Evolutionary conservation across 495 filamentous ascomycete species (phyloP).

Genomic region (Neohortaea acidophila): DNA sequence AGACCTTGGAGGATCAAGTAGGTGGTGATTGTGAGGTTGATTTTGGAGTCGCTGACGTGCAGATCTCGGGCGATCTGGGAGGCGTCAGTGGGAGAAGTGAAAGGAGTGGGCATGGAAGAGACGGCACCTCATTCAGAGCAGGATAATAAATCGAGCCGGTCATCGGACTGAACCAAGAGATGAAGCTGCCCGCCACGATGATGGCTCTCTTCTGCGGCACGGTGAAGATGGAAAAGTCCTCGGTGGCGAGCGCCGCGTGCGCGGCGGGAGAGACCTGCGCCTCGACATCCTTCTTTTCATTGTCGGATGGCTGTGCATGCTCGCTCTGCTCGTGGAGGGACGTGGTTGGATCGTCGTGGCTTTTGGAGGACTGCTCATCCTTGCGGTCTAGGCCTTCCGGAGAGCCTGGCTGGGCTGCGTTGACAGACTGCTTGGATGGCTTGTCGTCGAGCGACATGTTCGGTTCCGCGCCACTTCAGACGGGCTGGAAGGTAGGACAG

Average conservation of each 20-base stretch:
- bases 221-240: constrained; percentile 15
- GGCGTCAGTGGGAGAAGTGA: neutral
- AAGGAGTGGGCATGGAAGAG: neutral
- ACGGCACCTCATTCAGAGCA: constrained; percentile 7
- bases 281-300: neutral
- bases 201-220: constrained; percentile 11
- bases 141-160: constrained; percentile 16
- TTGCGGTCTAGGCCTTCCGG: too few species aligned
- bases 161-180: constrained; percentile 6
- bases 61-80: constrained; percentile 11
- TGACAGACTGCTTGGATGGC: too few species aligned
- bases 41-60: constrained; percentile 7
- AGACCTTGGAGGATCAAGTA: constrained; percentile 22
- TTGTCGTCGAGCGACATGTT: too few species aligned
- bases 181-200: constrained; percentile 9
- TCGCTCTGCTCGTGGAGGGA: too few species aligned
- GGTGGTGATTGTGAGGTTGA: constrained; percentile 18
- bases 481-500: too few species aligned
- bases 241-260: neutral
- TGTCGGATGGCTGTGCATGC: too few species aligned
- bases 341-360: too few species aligned
- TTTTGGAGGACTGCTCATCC: too few species aligned
- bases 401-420: too few species aligned
- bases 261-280: neutral
- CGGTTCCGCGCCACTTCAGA: too few species aligned